Evolutionary conservation across 129 eudicot genomes (phyloP).

Genomic region (Helianthus tuberosus): DNA sequence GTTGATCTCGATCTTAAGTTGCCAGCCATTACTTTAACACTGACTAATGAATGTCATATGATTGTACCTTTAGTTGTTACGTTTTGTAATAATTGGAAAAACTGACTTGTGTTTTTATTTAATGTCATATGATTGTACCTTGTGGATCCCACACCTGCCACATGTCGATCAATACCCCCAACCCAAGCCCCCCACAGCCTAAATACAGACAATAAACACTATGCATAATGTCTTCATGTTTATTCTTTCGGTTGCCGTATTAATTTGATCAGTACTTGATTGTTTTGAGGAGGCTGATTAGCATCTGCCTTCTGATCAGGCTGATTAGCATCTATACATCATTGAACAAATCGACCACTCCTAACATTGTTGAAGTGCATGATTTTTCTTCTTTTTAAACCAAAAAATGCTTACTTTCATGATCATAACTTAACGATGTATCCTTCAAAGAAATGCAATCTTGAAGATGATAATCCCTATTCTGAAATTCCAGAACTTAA

Average conservation of each 20-base stretch:
- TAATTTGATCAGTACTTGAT: neutral
- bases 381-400: neutral
- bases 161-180: too few relatives aligned
- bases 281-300: neutral
- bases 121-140: too few relatives aligned
- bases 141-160: too few relatives aligned
- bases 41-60: too few relatives aligned
- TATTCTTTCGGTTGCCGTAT: conserved; percentile 8
- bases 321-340: conserved; percentile 21
- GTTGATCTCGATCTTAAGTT: too few relatives aligned
- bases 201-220: too few relatives aligned
- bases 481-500: neutral
- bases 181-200: too few relatives aligned
- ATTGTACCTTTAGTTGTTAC: too few relatives aligned
- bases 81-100: too few relatives aligned
- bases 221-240: too few relatives aligned
- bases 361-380: neutral
- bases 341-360: conserved; percentile 17
- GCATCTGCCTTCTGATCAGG: neutral
- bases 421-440: conserved; percentile 3
- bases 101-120: too few relatives aligned
- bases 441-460: conserved; percentile 12
- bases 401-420: neutral
- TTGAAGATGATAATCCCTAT: conserved; percentile 9
- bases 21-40: too few relatives aligned